Percentiles rank a stretch among this genome's conserved stretches.
Evolutionary conservation across 1,139 yeast species (phyloP).

Genomic region (Zygosaccharomyces pseudobailii): DNA sequence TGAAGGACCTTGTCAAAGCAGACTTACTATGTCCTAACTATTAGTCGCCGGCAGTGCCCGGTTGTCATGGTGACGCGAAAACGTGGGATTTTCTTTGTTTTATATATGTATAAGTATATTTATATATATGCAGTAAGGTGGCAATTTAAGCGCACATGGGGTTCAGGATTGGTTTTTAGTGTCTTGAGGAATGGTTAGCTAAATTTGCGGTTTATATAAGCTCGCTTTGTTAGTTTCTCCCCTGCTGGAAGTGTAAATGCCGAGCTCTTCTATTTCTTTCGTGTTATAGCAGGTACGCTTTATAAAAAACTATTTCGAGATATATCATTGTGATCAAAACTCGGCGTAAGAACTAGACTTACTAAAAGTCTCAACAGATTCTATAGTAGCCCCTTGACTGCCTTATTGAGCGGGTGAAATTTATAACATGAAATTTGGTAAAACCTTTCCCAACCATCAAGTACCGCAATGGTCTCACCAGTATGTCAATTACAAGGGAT

Average conservation of each 20-base stretch:
- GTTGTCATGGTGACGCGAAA: not conserved
- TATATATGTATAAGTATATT: no score
- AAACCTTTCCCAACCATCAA: slow-evolving; percentile 75
- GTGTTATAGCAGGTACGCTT: not conserved
- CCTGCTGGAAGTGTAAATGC: no score
- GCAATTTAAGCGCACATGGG: not conserved
- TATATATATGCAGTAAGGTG: not conserved
- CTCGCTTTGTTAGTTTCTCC: not conserved
- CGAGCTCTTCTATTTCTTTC: not conserved
- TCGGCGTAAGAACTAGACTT: not conserved
- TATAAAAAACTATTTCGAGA: not conserved
- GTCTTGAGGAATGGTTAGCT: not conserved
- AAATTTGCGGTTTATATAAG: not conserved
- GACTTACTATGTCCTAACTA: slow-evolving; percentile 61
- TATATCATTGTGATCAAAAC: not conserved
- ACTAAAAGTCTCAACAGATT: not conserved
- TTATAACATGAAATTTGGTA: slow-evolving; percentile 74
- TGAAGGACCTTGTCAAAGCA: slow-evolving; percentile 50
- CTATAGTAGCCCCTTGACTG: not conserved
- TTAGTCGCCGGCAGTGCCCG: slow-evolving; percentile 15
- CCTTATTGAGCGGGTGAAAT: not conserved
- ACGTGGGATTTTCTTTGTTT: not conserved
- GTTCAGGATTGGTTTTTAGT: not conserved
- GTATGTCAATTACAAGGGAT: slow-evolving; percentile 80
- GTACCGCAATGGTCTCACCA: slow-evolving; percentile 86